Percentiles rank a stretch among this genome's conserved stretches.
phyloP scores from a whole-genome alignment of 139 green algal genomes.

The Pleodorina starrii region DNA sequence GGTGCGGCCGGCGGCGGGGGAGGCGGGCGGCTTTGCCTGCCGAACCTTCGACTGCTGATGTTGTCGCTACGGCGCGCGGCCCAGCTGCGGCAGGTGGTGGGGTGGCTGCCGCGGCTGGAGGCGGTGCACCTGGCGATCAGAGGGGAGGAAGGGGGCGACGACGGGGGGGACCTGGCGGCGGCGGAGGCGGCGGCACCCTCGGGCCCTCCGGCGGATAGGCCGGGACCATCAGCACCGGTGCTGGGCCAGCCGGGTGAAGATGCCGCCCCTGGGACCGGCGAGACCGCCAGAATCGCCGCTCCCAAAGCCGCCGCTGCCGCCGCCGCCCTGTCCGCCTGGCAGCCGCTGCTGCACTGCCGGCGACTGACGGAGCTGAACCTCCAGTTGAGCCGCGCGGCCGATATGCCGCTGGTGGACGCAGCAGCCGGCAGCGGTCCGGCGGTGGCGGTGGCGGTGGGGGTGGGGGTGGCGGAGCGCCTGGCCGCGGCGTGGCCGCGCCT shows the following conservation, averaged over 20 bases:
- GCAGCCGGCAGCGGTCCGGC: too few species aligned
- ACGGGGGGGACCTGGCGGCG: not conserved
- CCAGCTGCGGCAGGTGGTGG: not conserved
- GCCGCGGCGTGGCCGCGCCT: slow-evolving; percentile 58
- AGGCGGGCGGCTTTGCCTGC: not conserved
- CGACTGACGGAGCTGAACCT: not conserved
- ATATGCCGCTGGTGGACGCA: not conserved
- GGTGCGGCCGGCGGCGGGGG: not conserved
- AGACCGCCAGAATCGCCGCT: not conserved
- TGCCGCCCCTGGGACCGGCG: not conserved
- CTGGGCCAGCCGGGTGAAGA: too few species aligned
- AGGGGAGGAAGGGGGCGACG: not conserved
- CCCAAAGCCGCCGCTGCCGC: not conserved
- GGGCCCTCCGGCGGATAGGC: too few species aligned
- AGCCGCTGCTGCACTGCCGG: not conserved
- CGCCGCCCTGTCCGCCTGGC: not conserved
- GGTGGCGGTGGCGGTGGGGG: too few species aligned
- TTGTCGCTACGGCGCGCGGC: not conserved
- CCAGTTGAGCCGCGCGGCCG: not conserved
- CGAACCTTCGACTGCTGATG: slow-evolving; percentile 22
- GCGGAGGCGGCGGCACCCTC: not conserved
- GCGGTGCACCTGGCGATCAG: not conserved
- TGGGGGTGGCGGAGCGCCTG: not conserved
- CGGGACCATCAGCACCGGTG: too few species aligned
- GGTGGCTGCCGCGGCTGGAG: not conserved